Evolutionary conservation across 148 eudicot species (phyloP).

Genomic region (Fallopia convolvulus): DNA sequence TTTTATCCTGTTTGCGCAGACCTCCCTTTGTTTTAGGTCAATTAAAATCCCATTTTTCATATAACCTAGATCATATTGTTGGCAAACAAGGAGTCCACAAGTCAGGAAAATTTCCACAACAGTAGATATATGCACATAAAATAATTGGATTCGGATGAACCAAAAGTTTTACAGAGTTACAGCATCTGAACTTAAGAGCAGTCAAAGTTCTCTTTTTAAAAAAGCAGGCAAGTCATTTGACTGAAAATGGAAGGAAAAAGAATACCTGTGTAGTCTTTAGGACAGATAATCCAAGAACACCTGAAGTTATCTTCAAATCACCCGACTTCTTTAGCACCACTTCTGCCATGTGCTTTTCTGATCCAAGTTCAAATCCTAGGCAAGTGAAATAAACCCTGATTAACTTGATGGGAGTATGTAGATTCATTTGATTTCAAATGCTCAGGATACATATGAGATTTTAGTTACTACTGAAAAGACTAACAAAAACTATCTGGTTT

Average conservation of each 20-base stretch:
- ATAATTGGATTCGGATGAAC: not conserved
- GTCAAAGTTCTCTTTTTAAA: not conserved
- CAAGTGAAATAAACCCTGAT: not conserved
- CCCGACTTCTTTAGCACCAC: constrained; percentile 62
- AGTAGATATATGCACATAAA: not conserved
- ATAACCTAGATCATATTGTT: no score
- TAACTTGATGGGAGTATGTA: not conserved
- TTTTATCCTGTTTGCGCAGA: not conserved
- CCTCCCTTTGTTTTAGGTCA: not conserved
- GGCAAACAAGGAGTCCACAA: no score
- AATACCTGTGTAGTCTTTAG: constrained; percentile 88
- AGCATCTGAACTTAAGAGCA: not conserved
- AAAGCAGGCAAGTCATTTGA: not conserved
- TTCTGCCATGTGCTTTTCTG: constrained; percentile 86
- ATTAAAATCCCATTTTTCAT: no score
- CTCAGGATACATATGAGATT: not conserved
- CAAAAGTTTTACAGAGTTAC: not conserved
- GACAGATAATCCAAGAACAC: constrained; percentile 67
- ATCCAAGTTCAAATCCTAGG: constrained; percentile 90
- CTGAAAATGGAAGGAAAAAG: not conserved
- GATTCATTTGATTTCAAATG: not conserved
- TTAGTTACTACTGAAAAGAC: not conserved
- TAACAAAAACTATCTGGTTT: not conserved
- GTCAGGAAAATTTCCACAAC: not conserved
- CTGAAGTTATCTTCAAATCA: constrained; percentile 50